Evolutionary conservation across 192 early-diverging fungal species (phyloP).

Genomic region (Haplosporangium gracile): DNA sequence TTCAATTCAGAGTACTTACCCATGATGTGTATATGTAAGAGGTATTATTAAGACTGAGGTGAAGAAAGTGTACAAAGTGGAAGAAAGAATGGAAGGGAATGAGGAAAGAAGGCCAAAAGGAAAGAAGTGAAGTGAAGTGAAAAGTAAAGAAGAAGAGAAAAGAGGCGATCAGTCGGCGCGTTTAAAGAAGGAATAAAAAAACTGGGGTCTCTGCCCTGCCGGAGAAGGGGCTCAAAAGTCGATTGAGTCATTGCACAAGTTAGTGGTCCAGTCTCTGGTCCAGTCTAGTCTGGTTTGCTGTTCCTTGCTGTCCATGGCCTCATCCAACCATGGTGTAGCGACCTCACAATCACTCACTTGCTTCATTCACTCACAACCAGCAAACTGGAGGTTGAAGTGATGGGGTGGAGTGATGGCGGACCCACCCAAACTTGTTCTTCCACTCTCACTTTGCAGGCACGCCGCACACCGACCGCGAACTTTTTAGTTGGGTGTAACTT

Average conservation of each 20-base stretch:
- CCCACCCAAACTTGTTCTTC: not conserved
- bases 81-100: not conserved
- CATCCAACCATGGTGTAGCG: not conserved
- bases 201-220: not conserved
- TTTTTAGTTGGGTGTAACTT: not conserved
- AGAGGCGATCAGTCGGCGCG: not conserved
- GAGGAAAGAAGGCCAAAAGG: not conserved
- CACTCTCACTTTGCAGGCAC: not conserved
- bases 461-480: not conserved
- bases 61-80: not conserved
- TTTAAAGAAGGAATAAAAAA: not conserved
- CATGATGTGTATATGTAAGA: conserved; percentile 5
- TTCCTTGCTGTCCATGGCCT: not conserved
- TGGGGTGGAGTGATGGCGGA: not conserved
- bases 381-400: not conserved
- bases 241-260: not conserved
- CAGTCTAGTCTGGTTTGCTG: not conserved
- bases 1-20: conserved; percentile 9
- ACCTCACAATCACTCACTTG: not conserved
- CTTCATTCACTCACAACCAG: not conserved
- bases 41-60: not conserved
- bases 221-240: not conserved
- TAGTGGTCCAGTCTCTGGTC: not conserved
- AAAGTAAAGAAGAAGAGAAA: conserved; percentile 10
- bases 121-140: not conserved